A percentile compares a stretch with the other conserved stretches of the same genome.
These are phyloP conservation scores for Orbilia javanica DNA, from an alignment of 2,329 filamentous ascomycete species.

Conservation along the genomic window DNA sequence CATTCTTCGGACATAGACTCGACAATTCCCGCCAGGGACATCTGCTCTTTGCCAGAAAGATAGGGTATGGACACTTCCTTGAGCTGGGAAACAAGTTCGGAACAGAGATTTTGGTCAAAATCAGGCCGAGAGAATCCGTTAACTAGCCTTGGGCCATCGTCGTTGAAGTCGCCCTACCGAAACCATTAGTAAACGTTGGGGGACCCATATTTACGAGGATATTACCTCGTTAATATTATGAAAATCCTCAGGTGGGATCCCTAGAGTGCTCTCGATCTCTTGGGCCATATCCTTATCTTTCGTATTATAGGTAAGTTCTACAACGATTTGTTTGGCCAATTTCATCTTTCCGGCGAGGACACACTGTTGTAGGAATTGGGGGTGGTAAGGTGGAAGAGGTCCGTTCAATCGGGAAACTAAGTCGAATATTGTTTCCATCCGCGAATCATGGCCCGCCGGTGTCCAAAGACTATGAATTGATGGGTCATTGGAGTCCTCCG, in stretches of 20 bases:
- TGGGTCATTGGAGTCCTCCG: constrained; percentile 58
- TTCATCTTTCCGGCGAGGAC: constrained; percentile 82
- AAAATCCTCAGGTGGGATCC: constrained; percentile 68
- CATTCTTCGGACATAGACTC: constrained; percentile 88
- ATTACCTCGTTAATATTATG: constrained; percentile 67
- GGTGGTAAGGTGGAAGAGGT: constrained; percentile 89
- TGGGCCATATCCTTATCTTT: constrained; percentile 43
- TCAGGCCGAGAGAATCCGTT: constrained; percentile 55
- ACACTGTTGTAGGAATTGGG: constrained; percentile 88
- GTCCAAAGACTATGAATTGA: constrained; percentile 67
- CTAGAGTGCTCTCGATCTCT: constrained; percentile 49
- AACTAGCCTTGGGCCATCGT: constrained; percentile 36
- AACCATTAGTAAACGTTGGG: background rate
- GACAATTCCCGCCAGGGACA: constrained; percentile 83
- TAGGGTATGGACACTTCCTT: constrained; percentile 80
- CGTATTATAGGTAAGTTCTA: constrained; percentile 44
- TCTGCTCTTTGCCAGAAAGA: constrained; percentile 86
- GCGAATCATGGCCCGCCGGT: constrained; percentile 67
- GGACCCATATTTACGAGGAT: background rate
- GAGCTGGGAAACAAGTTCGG: constrained; percentile 80
- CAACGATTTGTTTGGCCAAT: constrained; percentile 70
- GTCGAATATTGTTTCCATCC: constrained; percentile 79
- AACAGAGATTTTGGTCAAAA: constrained; percentile 79
- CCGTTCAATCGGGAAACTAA: constrained; percentile 87
- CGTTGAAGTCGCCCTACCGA: constrained; percentile 59